A percentile compares a stretch with the other conserved stretches of the same genome.
phyloP scores from a whole-genome alignment of 305 asterid species.

The Plantago coronopus region DNA sequence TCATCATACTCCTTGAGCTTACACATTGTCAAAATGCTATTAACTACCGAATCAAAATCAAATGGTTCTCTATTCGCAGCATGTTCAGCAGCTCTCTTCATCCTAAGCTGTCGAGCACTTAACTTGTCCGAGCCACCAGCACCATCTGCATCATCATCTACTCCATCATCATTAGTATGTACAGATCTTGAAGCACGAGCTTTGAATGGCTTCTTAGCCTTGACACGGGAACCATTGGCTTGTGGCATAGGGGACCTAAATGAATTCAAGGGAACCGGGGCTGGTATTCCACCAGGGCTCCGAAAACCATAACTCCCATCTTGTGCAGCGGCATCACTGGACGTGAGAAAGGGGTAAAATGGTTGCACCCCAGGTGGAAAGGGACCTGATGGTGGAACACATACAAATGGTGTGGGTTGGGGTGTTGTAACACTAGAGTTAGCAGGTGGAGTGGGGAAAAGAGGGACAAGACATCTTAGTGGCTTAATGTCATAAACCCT shows the following conservation, averaged over 20 bases:
- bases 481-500: conserved; percentile 71
- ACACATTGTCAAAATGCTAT: conserved; percentile 35
- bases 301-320: conserved; percentile 32
- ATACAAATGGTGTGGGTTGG: conserved; percentile 73
- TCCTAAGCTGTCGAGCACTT: conserved; percentile 42
- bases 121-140: conserved; percentile 41
- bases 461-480: conserved; percentile 65
- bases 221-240: conserved; percentile 44
- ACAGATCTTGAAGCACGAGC: conserved; percentile 23
- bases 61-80: conserved; percentile 32
- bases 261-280: conserved; percentile 68
- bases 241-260: conserved; percentile 53
- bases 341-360: conserved; percentile 56
- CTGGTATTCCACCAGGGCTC: conserved; percentile 40
- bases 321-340: conserved; percentile 29
- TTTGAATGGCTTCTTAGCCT: conserved; percentile 31
- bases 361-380: conserved; percentile 79
- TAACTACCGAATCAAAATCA: conserved; percentile 43
- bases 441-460: conserved; percentile 63
- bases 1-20: conserved; percentile 51
- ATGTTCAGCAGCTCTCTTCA: conserved; percentile 25
- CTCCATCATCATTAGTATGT: conserved; percentile 29
- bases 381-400: conserved; percentile 85
- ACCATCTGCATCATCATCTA: conserved; percentile 39
- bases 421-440: conserved; percentile 46